phyloP scores from a whole-genome alignment of 306 rosid species.

The Rosa chinensis region DNA sequence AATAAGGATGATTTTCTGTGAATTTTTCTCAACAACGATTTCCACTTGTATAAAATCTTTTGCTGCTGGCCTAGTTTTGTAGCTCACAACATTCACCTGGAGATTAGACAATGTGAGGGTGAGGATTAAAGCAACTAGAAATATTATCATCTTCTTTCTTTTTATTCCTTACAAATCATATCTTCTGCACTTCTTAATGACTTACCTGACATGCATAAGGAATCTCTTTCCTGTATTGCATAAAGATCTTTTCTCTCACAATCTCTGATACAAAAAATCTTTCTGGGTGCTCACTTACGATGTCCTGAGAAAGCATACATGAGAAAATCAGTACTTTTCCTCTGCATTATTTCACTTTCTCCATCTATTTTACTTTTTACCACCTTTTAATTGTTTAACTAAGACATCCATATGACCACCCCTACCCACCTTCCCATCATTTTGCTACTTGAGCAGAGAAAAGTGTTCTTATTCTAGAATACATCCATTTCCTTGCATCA shows the following conservation, averaged over 20 bases:
- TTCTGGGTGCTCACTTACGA: constrained; percentile 95
- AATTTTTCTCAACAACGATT: constrained; percentile 75
- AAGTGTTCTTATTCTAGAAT: background rate
- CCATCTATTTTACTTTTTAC: background rate
- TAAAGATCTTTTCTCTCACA: constrained; percentile 90
- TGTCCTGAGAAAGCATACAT: constrained; percentile 62
- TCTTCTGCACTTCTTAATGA: constrained; percentile 3
- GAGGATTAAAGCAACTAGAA: background rate
- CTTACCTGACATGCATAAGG: constrained; percentile 94
- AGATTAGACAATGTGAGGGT: constrained; percentile 20
- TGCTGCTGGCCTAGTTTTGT: constrained; percentile 80
- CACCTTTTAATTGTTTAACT: background rate
- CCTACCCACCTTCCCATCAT: background rate
- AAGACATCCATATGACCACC: background rate
- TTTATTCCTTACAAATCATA: background rate
- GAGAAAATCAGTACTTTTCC: constrained; percentile 25
- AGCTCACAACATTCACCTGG: constrained; percentile 89
- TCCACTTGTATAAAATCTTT: constrained; percentile 94
- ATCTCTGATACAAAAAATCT: constrained; percentile 91
- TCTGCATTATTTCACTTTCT: background rate
- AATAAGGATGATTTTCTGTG: constrained; percentile 83
- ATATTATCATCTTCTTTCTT: background rate
- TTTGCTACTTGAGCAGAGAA: background rate
- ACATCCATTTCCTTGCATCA: background rate
- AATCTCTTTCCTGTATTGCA: constrained; percentile 90